These are phyloP conservation scores for Bidens hawaiensis DNA, from an alignment of 140 eudicot genomes.

Conservation along the genomic window DNA sequence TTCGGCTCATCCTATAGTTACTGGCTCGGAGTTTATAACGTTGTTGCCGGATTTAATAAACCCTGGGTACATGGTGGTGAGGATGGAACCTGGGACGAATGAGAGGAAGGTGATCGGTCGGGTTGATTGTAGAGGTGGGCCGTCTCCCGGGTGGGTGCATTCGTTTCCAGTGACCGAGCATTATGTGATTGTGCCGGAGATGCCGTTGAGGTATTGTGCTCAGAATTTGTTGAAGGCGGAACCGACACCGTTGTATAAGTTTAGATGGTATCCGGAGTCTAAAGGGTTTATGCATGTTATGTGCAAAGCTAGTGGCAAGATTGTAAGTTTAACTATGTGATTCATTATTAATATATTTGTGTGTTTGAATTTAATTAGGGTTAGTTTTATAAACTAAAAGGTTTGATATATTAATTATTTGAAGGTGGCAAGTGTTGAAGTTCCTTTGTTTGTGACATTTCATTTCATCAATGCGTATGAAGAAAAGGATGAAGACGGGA, in stretches of 20 bases:
- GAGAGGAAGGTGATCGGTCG: slow-evolving; percentile 81
- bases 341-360: too few relatives aligned
- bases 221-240: slow-evolving; percentile 80
- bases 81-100: slow-evolving; percentile 78
- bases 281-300: slow-evolving; percentile 91
- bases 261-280: slow-evolving; percentile 88
- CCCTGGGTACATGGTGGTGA: slow-evolving; percentile 77
- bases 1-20: slow-evolving; percentile 95
- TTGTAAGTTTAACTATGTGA: slow-evolving; percentile 70
- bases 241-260: slow-evolving; percentile 94
- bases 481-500: slow-evolving; percentile 89
- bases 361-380: too few relatives aligned
- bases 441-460: slow-evolving; percentile 79
- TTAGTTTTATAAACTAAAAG: too few relatives aligned
- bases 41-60: slow-evolving; percentile 73
- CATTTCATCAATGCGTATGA: slow-evolving; percentile 97
- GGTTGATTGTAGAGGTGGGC: slow-evolving; percentile 86
- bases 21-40: slow-evolving; percentile 66
- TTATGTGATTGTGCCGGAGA: slow-evolving; percentile 89
- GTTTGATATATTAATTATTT: background rate
- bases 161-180: slow-evolving; percentile 95
- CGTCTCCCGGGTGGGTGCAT: slow-evolving; percentile 95
- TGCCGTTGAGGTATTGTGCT: slow-evolving; percentile 94
- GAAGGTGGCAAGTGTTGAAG: slow-evolving; percentile 96
- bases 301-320: slow-evolving; percentile 88